Evolutionary conservation across 345 rosid species (phyloP), one percentile per base, ranked within the genome.

Genomic region (Populus tremula): DNA sequence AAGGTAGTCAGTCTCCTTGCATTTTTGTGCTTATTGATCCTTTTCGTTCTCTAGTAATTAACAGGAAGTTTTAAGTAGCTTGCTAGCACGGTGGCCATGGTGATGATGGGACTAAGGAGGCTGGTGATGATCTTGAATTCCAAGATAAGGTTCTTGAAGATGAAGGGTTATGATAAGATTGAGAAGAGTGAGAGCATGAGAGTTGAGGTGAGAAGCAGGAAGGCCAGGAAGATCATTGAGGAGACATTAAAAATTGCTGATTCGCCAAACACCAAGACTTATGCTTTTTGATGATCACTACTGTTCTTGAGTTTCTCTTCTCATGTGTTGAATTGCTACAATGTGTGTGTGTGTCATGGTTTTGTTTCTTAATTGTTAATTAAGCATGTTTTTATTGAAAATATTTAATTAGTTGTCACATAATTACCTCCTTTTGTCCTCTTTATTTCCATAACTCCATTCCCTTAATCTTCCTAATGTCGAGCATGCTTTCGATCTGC

Each of bases 181-280:
- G 97, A 93, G 67, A 94, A 94, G 88, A 94, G 92, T 76, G 95
- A 93, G n/a, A 94, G 98, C 83, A 94, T 91, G 97, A 90, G 97
- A 73, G 79, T 89, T 66, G 98, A 94, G 83, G 86, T 94, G 1
- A 87, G 89, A 81, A 94, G 97, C 90, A 87, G 88, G 81, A 93
- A 91, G 81, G 97, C 98, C 11, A 79, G 83, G 56, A 93, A 90
- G 84, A 86, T 94, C 38, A 90, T 94, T 59, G 84, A 94, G 41
- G 64, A 89, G 65, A 94, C 97, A 45, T 80, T 94, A 69, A 84
- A 88, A 74, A 86, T 93, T 79, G 98, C 97, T 0, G 95, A 94
- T 76, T 93, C 97, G 20, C 97, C 96, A 5, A 86, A 59, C 17
- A 72, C 85, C 82, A 91, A 75, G 78, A 86, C 88, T 70, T 86